Base-by-base conservation (phyloP, 495 filamentous ascomycete genomes). In the Parmelia sp. region DNA sequence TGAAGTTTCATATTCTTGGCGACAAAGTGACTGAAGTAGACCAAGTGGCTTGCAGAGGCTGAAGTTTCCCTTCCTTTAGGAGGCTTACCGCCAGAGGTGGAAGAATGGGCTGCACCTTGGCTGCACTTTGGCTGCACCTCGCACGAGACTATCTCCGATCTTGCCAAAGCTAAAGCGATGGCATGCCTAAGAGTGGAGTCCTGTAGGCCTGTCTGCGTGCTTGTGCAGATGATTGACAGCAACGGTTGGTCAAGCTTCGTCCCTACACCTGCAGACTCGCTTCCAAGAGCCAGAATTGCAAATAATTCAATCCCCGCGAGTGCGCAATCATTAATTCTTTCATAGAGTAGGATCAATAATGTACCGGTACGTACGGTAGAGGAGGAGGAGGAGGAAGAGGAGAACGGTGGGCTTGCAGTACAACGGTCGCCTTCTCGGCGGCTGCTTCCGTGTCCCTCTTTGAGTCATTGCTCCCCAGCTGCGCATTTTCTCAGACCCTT, bases 331-430 rank as follows among this genome's bases (percentile, higher is more conserved):
- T 45, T 45, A 17, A 4, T 21, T 7, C 3, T 40, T 40, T 15
- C 39, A 6, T 14, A 40, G 39, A 40, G 39, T 15, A 3, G 39
- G 12, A 40, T 3, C 12, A 40, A 40, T 37, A 37, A 37, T 5
- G 36, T 37, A 37, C n/a, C n/a, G 36, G 36, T 37, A 37, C 36
- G 36, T 37, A 37, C n/a, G 36, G 40, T 19, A 19, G 40, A 42
- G 5, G 7, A 19, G 12, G 5, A 40, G 12, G 7, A 40, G 12
- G 40, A 19, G 9, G 44, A 23, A 23, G 2, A 23, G 45, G 2
- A 27, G 14, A 51, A 51, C 47, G 47, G 47, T 51, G 47, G 47
- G 47, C 47, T 51, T 51, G 47, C 47, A 51, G 47, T 8, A 25
- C 23, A 51, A 51, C 47, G 47, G 47, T 29, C 47, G 25, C 25